Percentiles rank a stretch among this genome's conserved stretches.
Conservation (phyloP, 108 stramenopile species). For the Pseudonitzschia multistriata region DNA sequence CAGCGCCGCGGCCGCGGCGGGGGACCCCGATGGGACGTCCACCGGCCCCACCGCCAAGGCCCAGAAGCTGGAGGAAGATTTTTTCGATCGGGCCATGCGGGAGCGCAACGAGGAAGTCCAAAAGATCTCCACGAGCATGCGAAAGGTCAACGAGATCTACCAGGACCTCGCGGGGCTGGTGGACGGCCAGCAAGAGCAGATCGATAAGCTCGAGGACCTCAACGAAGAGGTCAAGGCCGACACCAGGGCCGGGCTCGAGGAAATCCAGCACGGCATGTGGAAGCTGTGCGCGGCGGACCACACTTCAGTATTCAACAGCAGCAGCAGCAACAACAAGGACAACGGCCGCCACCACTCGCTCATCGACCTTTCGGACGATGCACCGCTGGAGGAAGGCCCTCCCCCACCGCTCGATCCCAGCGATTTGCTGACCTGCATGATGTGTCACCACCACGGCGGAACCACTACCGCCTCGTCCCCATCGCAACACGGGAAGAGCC, state of each 20-base stretch:
- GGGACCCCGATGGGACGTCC: background rate
- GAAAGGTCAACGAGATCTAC: slow-evolving; percentile 29
- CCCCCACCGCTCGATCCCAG: background rate
- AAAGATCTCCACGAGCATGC: slow-evolving; percentile 58
- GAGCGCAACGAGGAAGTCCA: slow-evolving; percentile 76
- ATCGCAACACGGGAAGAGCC: background rate
- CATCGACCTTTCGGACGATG: background rate
- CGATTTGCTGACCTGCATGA: slow-evolving; percentile 3
- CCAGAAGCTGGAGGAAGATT: slow-evolving; percentile 27
- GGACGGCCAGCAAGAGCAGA: slow-evolving; percentile 75
- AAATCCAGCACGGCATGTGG: slow-evolving; percentile 23
- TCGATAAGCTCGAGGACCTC: slow-evolving; percentile 63
- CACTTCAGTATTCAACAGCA: no score
- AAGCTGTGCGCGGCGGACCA: slow-evolving; percentile 9
- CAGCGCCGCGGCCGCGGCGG: background rate
- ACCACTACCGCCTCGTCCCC: background rate
- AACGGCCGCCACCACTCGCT: background rate
- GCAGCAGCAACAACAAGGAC: background rate
- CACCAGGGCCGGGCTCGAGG: slow-evolving; percentile 35
- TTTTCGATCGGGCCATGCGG: slow-evolving; percentile 59
- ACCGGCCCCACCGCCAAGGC: background rate
- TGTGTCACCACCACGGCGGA: background rate
- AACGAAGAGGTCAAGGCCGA: slow-evolving; percentile 60
- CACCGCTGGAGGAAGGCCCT: background rate
- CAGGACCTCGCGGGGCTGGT: slow-evolving; percentile 68